Evolutionary conservation across 208 protist genomes (phyloP).

Genomic region (Crithidia thermophila): DNA sequence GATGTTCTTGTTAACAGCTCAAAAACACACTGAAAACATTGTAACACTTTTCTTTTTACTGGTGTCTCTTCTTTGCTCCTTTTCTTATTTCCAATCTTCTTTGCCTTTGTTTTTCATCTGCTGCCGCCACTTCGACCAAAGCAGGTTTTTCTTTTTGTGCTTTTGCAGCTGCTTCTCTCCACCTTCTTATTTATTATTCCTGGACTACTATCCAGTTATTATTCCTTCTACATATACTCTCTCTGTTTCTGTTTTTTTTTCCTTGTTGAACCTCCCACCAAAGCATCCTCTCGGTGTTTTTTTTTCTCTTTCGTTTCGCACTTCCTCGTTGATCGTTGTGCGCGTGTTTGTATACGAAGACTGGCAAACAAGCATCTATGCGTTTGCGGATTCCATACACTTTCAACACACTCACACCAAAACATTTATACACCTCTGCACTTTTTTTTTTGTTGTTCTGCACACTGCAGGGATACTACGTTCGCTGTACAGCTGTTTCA

Average conservation of each 20-base stretch:
- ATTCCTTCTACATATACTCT: not conserved
- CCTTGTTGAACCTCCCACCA: not conserved
- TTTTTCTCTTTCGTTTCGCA: too few relatives aligned
- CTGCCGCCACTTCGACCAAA: not conserved
- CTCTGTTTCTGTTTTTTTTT: not conserved
- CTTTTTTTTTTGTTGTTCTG: slow-evolving; percentile 1
- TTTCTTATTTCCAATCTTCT: not conserved
- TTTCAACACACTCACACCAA: too few relatives aligned
- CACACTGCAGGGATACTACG: too few relatives aligned
- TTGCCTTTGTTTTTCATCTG: not conserved
- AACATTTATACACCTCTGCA: too few relatives aligned
- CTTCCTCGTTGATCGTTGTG: too few relatives aligned
- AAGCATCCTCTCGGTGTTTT: not conserved
- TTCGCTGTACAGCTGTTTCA: too few relatives aligned
- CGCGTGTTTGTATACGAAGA: too few relatives aligned
- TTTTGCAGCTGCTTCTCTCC: not conserved
- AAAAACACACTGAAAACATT: not conserved
- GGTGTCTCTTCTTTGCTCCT: not conserved
- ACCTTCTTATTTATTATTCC: not conserved
- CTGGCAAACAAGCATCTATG: too few relatives aligned
- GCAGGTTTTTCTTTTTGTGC: not conserved
- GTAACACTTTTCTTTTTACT: not conserved
- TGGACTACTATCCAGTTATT: not conserved
- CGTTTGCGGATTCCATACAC: too few relatives aligned
- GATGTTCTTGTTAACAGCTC: too few relatives aligned